These are phyloP conservation scores for Stephania japonica DNA, from an alignment of 164 flowering plant genomes.

Conservation along the genomic window DNA sequence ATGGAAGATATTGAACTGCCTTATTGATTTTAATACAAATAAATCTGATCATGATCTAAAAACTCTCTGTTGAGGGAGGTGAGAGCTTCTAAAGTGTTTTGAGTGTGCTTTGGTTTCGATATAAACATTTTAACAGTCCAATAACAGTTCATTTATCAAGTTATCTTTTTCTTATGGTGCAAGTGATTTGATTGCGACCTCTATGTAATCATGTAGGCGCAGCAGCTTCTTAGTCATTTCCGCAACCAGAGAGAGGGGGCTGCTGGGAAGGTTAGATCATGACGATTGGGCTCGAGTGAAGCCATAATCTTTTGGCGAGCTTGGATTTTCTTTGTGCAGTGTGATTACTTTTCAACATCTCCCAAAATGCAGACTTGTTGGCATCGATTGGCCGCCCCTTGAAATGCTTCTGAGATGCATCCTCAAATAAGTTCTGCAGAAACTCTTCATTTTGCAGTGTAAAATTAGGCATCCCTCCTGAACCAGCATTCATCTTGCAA, in stretches of 20 bases:
- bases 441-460: no score
- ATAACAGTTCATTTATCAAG: no score
- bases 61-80: neutral
- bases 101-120: neutral
- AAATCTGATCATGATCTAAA: neutral
- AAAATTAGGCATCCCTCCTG: neutral
- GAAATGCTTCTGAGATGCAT: neutral
- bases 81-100: neutral
- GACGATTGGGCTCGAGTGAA: constrained; percentile 8
- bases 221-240: constrained; percentile 84
- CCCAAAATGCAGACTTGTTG: constrained; percentile 1
- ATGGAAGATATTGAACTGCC: neutral
- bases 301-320: neutral
- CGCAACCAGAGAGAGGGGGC: constrained; percentile 72
- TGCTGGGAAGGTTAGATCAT: constrained; percentile 41
- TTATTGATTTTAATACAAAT: neutral
- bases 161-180: neutral
- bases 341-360: neutral
- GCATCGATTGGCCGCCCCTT: neutral
- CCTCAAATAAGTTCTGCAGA: neutral
- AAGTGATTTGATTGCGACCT: no score
- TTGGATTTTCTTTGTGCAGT: neutral
- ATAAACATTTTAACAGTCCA: neutral
- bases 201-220: constrained; percentile 54
- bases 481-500: neutral